Base-by-base conservation (phyloP, 345 rosid species). In the Heritiera fomes region DNA sequence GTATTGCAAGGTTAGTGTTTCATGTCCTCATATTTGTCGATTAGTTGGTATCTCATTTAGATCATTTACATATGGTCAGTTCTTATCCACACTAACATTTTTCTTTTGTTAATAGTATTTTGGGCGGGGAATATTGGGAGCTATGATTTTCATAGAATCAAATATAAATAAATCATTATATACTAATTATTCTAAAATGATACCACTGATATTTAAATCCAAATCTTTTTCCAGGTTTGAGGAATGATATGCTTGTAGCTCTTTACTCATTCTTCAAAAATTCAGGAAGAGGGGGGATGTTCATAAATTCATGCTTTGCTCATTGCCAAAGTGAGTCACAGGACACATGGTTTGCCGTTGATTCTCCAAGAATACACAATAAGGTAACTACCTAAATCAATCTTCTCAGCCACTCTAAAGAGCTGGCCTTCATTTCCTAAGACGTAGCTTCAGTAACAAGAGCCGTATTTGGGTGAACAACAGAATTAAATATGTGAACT, bases 301-400 rank as follows among this genome's bases (percentile, higher is more conserved):
- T 88, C 77, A 86, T 96, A 86, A 92, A 94, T 78, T 91, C 99
- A 14, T 96, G 98, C 82, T 94, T 96, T 68, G 95, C 94, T 86
- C 99, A 96, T 87, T 96, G 99, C 82, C 98, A 96, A 82, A 94
- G 98, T 72, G 95, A 95, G 87, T 72, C 81, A 14, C 92, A 94
- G 53, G 93, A 89, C 66, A 96, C 97, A 62, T 96, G 99, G 99
- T 82, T 92, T n/a, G 90, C 94, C 7, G 82, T 65, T 4, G 89
- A 85, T 82, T 94, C 99, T 63, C 99, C 99, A 0, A 83, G 78
- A 79, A 77, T 96, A 80, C 81, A 89, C 75, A 79, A 90, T 41
- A 91, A 91, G 98, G 98, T 92, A 79, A 73, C 28, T 62, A 28
- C 1, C 38, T 7, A 17, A 40, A 30, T 63, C 55, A 1, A 53